A percentile compares a stretch with the other conserved stretches of the same genome.
Conservation (phyloP, 257 asterid genomes). For the Lavandula angustifolia region DNA sequence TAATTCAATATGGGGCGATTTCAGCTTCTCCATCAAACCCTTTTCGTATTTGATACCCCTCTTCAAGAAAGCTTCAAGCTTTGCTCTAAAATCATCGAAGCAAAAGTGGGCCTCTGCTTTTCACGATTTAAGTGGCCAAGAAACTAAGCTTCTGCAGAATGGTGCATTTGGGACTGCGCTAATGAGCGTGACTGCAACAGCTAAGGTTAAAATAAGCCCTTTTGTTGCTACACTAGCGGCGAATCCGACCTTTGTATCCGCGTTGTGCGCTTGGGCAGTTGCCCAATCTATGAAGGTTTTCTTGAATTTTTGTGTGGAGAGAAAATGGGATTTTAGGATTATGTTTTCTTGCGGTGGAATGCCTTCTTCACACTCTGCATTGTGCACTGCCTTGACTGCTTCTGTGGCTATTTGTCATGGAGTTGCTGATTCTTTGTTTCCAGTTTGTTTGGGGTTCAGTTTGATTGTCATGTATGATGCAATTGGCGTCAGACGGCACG, state of each 20-base stretch:
- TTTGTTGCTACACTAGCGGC: slow-evolving; percentile 71
- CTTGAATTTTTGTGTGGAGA: slow-evolving; percentile 78
- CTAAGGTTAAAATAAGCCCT: slow-evolving; percentile 83
- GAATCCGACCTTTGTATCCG: slow-evolving; percentile 83
- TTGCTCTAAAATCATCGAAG: slow-evolving; percentile 47
- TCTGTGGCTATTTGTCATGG: slow-evolving; percentile 91
- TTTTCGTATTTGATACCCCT: slow-evolving; percentile 54
- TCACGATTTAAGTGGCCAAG: slow-evolving; percentile 25
- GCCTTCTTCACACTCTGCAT: slow-evolving; percentile 94
- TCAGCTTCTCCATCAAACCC: slow-evolving; percentile 43
- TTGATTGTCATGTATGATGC: slow-evolving; percentile 96
- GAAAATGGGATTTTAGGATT: slow-evolving; percentile 75
- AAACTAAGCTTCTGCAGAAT: slow-evolving; percentile 42
- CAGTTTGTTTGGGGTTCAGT: slow-evolving; percentile 82
- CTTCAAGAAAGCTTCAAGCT: slow-evolving; percentile 44
- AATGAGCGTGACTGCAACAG: slow-evolving; percentile 74
- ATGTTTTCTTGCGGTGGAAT: slow-evolving; percentile 80
- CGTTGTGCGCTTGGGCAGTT: slow-evolving; percentile 61
- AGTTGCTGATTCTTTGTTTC: slow-evolving; percentile 82
- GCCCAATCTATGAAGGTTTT: slow-evolving; percentile 80
- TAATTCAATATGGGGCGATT: slow-evolving; percentile 40
- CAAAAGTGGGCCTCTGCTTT: slow-evolving; percentile 42
- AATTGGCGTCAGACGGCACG: slow-evolving; percentile 83
- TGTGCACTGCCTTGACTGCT: slow-evolving; percentile 85
- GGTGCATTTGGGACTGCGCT: slow-evolving; percentile 71